These are phyloP conservation scores for Spatholobus suberectus DNA, from an alignment of 306 rosid species.

Conservation along the genomic window DNA sequence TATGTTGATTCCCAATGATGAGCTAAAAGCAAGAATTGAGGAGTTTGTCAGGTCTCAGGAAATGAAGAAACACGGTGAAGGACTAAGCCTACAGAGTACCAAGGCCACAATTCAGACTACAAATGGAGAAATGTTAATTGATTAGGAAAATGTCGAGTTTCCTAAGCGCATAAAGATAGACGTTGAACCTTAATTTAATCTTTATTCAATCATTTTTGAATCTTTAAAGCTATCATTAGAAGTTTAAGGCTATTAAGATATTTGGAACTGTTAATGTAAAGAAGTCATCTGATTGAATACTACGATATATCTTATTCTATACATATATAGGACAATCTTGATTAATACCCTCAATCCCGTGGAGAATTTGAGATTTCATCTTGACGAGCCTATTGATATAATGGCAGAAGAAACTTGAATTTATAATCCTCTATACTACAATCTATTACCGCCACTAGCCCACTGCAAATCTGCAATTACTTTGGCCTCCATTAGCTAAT, in stretches of 20 bases:
- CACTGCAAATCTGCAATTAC: too few relatives aligned
- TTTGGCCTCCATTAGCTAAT: too few relatives aligned
- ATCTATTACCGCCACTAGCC: too few relatives aligned
- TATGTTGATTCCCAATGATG: slow-evolving; percentile 80
- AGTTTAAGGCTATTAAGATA: slow-evolving; percentile 41
- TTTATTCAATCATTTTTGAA: background rate
- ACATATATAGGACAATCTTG: background rate
- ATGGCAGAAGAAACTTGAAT: background rate
- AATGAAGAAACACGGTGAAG: slow-evolving; percentile 65
- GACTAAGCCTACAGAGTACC: slow-evolving; percentile 55
- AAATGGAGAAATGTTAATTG: slow-evolving; percentile 82
- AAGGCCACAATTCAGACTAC: slow-evolving; percentile 84
- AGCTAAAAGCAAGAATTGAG: slow-evolving; percentile 74
- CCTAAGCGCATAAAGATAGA: slow-evolving; percentile 16
- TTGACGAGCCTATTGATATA: background rate
- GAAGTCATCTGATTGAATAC: slow-evolving; percentile 21
- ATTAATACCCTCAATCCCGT: background rate
- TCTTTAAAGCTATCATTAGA: slow-evolving; percentile 24
- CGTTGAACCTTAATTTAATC: slow-evolving; percentile 2
- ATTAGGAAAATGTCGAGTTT: slow-evolving; percentile 48
- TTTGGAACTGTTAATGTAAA: slow-evolving; percentile 35
- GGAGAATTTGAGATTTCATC: background rate
- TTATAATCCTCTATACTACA: too few relatives aligned
- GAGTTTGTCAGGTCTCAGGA: slow-evolving; percentile 81
- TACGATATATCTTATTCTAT: background rate